These are phyloP conservation scores for Buxus sempervirens DNA, from an alignment of 164 flowering plant genomes.

Conservation along the genomic window DNA sequence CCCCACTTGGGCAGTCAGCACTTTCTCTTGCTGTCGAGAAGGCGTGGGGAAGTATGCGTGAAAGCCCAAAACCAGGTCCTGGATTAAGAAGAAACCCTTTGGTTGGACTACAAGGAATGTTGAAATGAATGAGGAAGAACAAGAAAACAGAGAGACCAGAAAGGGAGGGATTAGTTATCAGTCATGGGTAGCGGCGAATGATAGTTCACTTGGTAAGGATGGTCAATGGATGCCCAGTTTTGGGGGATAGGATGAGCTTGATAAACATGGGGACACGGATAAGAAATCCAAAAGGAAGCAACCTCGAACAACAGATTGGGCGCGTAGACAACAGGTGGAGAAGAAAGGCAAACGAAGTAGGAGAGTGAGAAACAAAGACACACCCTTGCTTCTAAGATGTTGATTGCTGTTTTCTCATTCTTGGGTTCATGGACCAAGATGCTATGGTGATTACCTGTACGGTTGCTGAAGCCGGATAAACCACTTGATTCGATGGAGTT, in stretches of 20 bases:
- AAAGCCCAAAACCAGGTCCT: constrained; percentile 35
- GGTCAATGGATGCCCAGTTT: constrained; percentile 28
- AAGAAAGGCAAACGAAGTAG: constrained; percentile 36
- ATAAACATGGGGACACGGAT: constrained; percentile 24
- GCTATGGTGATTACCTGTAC: constrained; percentile 21
- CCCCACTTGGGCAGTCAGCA: constrained; percentile 58
- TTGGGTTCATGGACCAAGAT: constrained; percentile 69
- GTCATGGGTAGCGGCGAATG: constrained; percentile 40
- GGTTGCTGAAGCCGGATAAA: not conserved
- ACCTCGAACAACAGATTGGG: constrained; percentile 11
- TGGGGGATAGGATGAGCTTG: constrained; percentile 95
- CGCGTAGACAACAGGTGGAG: constrained; percentile 12
- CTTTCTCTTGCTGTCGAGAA: constrained; percentile 54
- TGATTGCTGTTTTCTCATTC: constrained; percentile 76
- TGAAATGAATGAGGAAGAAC: constrained; percentile 21
- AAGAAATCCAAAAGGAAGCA: constrained; percentile 28
- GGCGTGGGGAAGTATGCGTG: constrained; percentile 30
- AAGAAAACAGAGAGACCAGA: constrained; percentile 5
- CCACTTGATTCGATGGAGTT: not conserved
- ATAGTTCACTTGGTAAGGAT: constrained; percentile 29
- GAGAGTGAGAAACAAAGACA: constrained; percentile 31
- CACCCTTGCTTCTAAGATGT: constrained; percentile 62
- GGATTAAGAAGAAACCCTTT: constrained; percentile 32
- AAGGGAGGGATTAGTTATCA: constrained; percentile 32
- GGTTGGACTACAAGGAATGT: constrained; percentile 12